Base-by-base conservation (phyloP, 1,139 yeast genomes). In the Yamadazyma friedrichii region DNA sequence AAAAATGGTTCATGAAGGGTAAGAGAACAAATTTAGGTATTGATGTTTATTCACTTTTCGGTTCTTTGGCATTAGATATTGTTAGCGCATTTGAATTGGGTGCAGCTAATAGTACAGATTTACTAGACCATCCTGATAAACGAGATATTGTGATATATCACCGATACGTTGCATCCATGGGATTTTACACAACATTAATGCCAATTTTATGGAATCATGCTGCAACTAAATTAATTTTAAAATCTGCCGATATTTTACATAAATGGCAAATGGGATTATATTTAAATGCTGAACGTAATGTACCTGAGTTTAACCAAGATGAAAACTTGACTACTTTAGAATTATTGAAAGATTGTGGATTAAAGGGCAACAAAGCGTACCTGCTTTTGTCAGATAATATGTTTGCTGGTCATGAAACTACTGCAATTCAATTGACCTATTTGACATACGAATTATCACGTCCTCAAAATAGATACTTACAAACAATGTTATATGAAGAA, bases 381-480 rank as follows among this genome's bases (percentile, higher is more conserved):
- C 62, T 74, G 1, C 66, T 70, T 44, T 51, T 71, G 16, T 64
- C 69, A 5, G 74, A 69, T 43, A 65, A 65, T 49, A 68, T 70
- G 15, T 70, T 70, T 41, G 93, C 93, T 1, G 93, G 93, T 3
- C 89, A 84, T 54, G 87, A 83, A 55, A 84, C 93, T 2, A 83
- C 91, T 0, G 89, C 88, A 0, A 75, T 81, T 4, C 82, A 83
- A 13, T 59, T 84, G 43, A 68, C 87, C 1, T 84, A 76, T 55
- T 59, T 80, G 39, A 67, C 79, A 10, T 83, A 80, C 64, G 81
- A 81, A 52, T 57, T 83, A 38, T 80, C 87, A 2, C 63, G 78
- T 40, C 80, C 80, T 0, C 61, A 61, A 8, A 64, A 78, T 49
- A 44, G 48, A 1, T 53, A 59, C 12, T 60, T 74, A 36, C 87